Conservation (phyloP, 345 rosid genomes). For the Arabidopsis suecica region DNA sequence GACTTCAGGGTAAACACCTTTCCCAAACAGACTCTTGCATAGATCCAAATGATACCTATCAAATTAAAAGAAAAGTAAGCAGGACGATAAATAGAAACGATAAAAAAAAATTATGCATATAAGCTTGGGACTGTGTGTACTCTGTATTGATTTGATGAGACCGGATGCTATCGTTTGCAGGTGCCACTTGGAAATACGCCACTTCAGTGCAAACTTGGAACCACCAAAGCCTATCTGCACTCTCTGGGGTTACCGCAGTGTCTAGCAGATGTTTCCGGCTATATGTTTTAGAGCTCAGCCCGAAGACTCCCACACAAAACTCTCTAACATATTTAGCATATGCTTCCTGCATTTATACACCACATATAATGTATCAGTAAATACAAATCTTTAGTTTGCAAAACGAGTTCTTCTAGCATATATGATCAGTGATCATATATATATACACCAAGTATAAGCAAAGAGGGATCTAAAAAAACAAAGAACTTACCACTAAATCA, state of each 20-base stretch:
- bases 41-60: constrained; percentile 89
- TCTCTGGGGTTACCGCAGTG: constrained; percentile 51
- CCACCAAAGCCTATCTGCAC: constrained; percentile 88
- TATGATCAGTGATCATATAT: not conserved
- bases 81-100: not conserved
- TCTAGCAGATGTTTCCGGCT: constrained; percentile 65
- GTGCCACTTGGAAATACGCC: constrained; percentile 97
- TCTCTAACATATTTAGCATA: constrained; percentile 77
- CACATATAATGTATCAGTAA: not conserved
- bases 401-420: not conserved
- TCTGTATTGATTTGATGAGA: constrained; percentile 81
- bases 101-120: not conserved
- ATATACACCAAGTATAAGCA: not conserved
- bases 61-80: constrained; percentile 2
- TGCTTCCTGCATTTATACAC: constrained; percentile 58
- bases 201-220: constrained; percentile 97
- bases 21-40: constrained; percentile 82
- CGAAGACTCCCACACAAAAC: constrained; percentile 55
- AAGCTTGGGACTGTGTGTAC: constrained; percentile 38
- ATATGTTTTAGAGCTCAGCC: constrained; percentile 59
- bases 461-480: not conserved
- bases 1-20: constrained; percentile 78
- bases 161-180: constrained; percentile 83
- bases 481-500: constrained; percentile 74
- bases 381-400: not conserved